Base-by-base conservation (phyloP, 257 asterid species). In the Solanum appendiculatum region DNA sequence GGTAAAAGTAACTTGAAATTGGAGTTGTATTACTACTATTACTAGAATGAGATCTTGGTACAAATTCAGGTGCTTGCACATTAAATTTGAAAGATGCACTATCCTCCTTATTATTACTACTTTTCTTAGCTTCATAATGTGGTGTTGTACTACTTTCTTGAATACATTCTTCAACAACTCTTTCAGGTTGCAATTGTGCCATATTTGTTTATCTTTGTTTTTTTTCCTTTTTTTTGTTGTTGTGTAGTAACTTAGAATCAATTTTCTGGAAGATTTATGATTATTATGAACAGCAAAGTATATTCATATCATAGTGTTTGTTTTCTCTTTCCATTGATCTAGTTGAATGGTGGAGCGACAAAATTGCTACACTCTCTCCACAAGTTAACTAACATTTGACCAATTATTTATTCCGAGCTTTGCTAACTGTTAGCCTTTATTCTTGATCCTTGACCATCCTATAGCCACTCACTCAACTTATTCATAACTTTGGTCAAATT, bases 31-130 rank as follows among this genome's bases (percentile, higher is more conserved):
- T 44, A 72, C 8, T 18, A 64, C 1, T 15, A 25, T 3, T n/a
- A 60, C 3, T 63, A 34, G 74, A 6, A 2, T 86, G 89, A 33
- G 92, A 33, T 60, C 95, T 88, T 8, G 99, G 99, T 18, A 96
- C 98, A 64, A 95, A 97, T 48, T 93, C 99, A 82, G 99, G 99
- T 8, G 99, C 99, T 60, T 96, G 92, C 20, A 91, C 98, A 86
- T 96, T 97, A 89, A 96, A 92, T 82, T 89, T 92, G 91, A 97
- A 97, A n/a, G 44, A 69, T 3, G 83, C 48, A 64, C 3, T n/a
- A n/a, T 60, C 29, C 1, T 93, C 83, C 34, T 90, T 92, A 37
- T 87, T 83, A 54, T 44, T 70, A 64, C 34, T n/a, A 63, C 31
- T 39, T 13, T 86, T 64, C 14, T 58, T 86, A 33, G 58, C 84